Percentiles rank a stretch among this genome's conserved stretches.
phyloP scores from a whole-genome alignment of 2,329 filamentous ascomycete genomes.

The Trichoderma sp. region DNA sequence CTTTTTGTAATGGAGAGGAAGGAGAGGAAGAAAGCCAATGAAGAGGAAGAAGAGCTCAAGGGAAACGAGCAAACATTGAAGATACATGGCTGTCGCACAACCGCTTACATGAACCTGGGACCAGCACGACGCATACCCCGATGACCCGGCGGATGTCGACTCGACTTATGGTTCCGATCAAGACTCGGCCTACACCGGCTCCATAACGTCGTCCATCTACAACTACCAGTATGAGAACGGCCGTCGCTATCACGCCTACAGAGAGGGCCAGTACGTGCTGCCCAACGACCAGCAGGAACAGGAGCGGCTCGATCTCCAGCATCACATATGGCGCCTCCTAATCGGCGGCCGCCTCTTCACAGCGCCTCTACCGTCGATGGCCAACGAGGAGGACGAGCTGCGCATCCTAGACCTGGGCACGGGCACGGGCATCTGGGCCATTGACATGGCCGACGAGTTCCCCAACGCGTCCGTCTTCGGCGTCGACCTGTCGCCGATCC shows the following conservation, averaged over 20 bases:
- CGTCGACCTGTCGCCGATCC: conserved; percentile 57
- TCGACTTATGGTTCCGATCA: conserved; percentile 36
- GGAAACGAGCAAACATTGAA: not conserved
- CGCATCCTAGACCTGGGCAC: conserved; percentile 57
- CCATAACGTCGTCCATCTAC: conserved; percentile 42
- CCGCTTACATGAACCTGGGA: not conserved
- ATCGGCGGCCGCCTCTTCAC: conserved; percentile 44
- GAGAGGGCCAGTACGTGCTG: conserved; percentile 42
- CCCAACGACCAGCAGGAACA: conserved; percentile 55
- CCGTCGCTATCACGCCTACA: conserved; percentile 47
- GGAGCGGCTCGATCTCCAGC: conserved; percentile 53
- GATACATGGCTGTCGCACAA: not conserved
- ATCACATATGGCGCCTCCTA: conserved; percentile 50
- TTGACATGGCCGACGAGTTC: conserved; percentile 53
- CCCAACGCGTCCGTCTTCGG: conserved; percentile 40
- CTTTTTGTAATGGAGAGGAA: not conserved
- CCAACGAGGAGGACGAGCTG: conserved; percentile 22
- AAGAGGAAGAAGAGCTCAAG: not conserved
- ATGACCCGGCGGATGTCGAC: conserved; percentile 29
- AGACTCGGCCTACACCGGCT: conserved; percentile 32
- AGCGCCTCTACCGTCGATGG: conserved; percentile 38
- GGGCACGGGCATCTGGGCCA: conserved; percentile 60
- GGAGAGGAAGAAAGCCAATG: not conserved
- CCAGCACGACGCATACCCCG: conserved; percentile 20
- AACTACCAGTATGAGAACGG: conserved; percentile 47